Conservation (phyloP, 2,329 filamentous ascomycete genomes). For the Didymella glomerata region DNA sequence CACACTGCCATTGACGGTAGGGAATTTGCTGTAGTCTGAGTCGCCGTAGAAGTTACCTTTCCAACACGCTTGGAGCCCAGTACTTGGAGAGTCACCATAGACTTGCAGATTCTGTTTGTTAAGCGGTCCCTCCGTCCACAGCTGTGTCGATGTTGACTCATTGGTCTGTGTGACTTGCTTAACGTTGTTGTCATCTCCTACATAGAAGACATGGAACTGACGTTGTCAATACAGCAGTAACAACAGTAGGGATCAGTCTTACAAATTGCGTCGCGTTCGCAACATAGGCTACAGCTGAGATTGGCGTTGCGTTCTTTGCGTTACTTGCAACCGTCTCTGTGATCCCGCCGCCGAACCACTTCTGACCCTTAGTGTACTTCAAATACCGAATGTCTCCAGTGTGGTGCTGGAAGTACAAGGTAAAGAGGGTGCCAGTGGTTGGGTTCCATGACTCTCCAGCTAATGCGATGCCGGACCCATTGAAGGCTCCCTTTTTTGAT, state of each 20-base stretch:
- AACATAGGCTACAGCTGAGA: slow-evolving; percentile 56
- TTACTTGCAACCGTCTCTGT: slow-evolving; percentile 53
- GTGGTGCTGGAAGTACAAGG: slow-evolving; percentile 57
- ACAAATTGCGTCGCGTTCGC: slow-evolving; percentile 50
- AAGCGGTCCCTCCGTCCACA: slow-evolving; percentile 53
- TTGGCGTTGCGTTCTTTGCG: slow-evolving; percentile 55
- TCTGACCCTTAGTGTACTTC: slow-evolving; percentile 47
- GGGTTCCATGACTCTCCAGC: slow-evolving; percentile 55
- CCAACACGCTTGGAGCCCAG: slow-evolving; percentile 80
- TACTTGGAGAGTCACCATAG: slow-evolving; percentile 85
- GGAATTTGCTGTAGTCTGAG: slow-evolving; percentile 51
- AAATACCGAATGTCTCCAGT: slow-evolving; percentile 54
- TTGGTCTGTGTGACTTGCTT: slow-evolving; percentile 53
- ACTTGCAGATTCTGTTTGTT: slow-evolving; percentile 82
- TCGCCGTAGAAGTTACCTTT: slow-evolving; percentile 71
- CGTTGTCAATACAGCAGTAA: not conserved
- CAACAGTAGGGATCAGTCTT: slow-evolving; percentile 13
- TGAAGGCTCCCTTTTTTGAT: slow-evolving; percentile 55
- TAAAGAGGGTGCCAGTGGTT: slow-evolving; percentile 50
- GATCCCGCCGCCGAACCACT: slow-evolving; percentile 52
- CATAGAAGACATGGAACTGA: slow-evolving; percentile 54
- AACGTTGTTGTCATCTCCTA: slow-evolving; percentile 51
- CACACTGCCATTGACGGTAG: slow-evolving; percentile 37
- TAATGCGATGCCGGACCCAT: slow-evolving; percentile 58
- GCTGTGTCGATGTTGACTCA: slow-evolving; percentile 34